Base-by-base conservation (phyloP, 2,329 filamentous ascomycete species). In the Trichothecium roseum region DNA sequence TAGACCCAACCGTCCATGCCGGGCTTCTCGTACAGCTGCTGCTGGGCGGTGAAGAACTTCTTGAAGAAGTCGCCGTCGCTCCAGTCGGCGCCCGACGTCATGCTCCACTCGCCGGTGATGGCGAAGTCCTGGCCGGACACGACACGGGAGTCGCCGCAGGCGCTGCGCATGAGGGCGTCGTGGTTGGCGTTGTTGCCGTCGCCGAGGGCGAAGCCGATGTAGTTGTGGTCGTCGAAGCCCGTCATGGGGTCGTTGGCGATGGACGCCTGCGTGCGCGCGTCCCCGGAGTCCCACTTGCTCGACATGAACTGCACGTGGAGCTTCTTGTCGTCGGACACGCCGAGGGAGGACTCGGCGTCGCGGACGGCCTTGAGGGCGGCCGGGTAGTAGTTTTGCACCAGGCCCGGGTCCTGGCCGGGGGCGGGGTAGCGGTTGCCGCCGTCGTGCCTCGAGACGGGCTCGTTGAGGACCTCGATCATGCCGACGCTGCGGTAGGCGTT, bases 381-480 rank as follows among this genome's bases (percentile, higher is more conserved):
- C 16, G 31, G 35, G 35, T 37, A 37, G 24, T 26, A 37, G 16
- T 33, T 33, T 14, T 18, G 18, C 22, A 37, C 32, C 35, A 37
- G 32, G 6, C 20, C 20, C 6, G 20, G 20, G 18, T 37, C 18
- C n/a, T 29, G 29, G 9, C 29, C 35, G 29, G 32, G 29, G 22
- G 29, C 14, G 22, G 29, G 17, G 30, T 37, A 32, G 20, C 20
- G 20, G 20, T 10, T 10, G 20, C 20, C 20, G 10, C 20, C 20
- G 7, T 33, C 29, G 22, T 17, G 10, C 12, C 29, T 28, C 15
- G 28, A 28, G 5, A 36, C 34, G 4, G 73, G 73, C 48, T 78
- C 74, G 45, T 78, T 78, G 35, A 77, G 56, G 9, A 78, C 52
- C 46, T 72, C 64, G 27, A 78, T 49, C 64, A 74, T 76, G 37